phyloP scores from a whole-genome alignment of 805 yeast species.

The Metschnikowia aberdeeniae region DNA sequence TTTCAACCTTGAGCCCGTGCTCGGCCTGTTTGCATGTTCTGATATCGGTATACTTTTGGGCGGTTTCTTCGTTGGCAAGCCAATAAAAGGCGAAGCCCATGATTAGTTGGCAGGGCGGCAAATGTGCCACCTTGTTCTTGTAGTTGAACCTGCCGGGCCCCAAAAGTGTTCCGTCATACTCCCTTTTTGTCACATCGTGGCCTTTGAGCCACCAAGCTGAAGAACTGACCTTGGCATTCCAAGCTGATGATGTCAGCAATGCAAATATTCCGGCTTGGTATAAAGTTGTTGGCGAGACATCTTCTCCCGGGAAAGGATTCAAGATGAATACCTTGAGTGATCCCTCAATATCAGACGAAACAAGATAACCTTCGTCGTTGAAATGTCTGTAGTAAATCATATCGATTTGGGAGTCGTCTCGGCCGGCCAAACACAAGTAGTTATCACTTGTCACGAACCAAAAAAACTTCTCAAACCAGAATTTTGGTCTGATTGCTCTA shows the following conservation, averaged over 20 bases:
- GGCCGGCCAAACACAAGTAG: constrained; percentile 80
- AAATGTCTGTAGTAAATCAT: constrained; percentile 76
- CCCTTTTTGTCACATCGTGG: constrained; percentile 63
- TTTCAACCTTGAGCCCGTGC: constrained; percentile 34
- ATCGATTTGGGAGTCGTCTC: constrained; percentile 76
- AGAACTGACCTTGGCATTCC: constrained; percentile 80
- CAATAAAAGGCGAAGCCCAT: constrained; percentile 89
- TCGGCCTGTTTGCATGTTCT: constrained; percentile 32
- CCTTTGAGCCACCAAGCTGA: constrained; percentile 87
- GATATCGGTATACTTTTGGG: constrained; percentile 26
- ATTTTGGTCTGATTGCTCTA: constrained; percentile 63
- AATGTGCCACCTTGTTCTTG: constrained; percentile 49
- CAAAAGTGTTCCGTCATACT: constrained; percentile 54
- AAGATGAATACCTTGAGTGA: constrained; percentile 75
- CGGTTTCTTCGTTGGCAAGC: constrained; percentile 58
- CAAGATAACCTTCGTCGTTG: constrained; percentile 65
- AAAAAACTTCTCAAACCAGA: constrained; percentile 89
- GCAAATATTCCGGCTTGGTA: constrained; percentile 87
- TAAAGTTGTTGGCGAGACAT: constrained; percentile 79
- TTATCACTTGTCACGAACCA: constrained; percentile 96
- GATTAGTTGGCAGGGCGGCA: constrained; percentile 79
- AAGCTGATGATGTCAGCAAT: constrained; percentile 77
- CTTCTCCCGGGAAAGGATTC: constrained; percentile 68
- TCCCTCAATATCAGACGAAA: constrained; percentile 70
- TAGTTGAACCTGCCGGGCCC: constrained; percentile 59